Evolutionary conservation across 495 filamentous ascomycete species (phyloP).

Genomic region (Aspergillus cavernicola): DNA sequence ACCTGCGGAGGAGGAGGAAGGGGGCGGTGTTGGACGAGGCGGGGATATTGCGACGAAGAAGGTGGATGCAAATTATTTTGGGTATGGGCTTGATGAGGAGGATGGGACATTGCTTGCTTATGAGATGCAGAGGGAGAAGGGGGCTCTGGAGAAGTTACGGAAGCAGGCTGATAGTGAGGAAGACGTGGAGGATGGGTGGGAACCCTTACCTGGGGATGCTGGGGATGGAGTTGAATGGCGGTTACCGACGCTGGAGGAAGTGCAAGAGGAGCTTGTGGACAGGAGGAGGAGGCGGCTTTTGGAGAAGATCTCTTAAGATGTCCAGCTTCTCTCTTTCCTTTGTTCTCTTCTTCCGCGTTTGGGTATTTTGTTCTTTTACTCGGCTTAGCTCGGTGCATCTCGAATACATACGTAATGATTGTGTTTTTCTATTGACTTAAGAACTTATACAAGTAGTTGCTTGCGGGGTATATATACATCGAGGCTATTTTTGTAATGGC

Average conservation of each 20-base stretch:
- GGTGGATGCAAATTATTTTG: slow-evolving; percentile 94
- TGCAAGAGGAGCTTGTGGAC: slow-evolving; percentile 88
- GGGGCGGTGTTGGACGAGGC: slow-evolving; percentile 55
- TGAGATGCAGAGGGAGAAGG: slow-evolving; percentile 77
- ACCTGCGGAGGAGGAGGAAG: slow-evolving; percentile 58
- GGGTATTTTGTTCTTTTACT: neutral
- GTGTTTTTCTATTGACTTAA: neutral
- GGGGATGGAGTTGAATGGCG: slow-evolving; percentile 84
- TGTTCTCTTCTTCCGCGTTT: neutral
- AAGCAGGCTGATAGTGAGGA: slow-evolving; percentile 31
- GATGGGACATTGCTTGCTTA: slow-evolving; percentile 81
- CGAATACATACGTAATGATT: slow-evolving; percentile 6
- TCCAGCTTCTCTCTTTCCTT: neutral
- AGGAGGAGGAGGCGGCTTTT: slow-evolving; percentile 75
- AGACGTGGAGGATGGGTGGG: slow-evolving; percentile 62
- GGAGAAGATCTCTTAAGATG: slow-evolving; percentile 65
- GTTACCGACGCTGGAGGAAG: slow-evolving; percentile 81
- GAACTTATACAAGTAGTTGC: neutral
- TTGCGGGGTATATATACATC: slow-evolving; percentile 7
- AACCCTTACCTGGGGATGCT: slow-evolving; percentile 77
- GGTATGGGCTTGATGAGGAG: slow-evolving; percentile 91
- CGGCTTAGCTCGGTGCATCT: slow-evolving; percentile 7
- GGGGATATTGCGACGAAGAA: slow-evolving; percentile 69
- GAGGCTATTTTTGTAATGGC: slow-evolving; percentile 13
- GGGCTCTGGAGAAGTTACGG: slow-evolving; percentile 66